phyloP scores from a whole-genome alignment of 257 asterid genomes.

The Linderniella brevidens region DNA sequence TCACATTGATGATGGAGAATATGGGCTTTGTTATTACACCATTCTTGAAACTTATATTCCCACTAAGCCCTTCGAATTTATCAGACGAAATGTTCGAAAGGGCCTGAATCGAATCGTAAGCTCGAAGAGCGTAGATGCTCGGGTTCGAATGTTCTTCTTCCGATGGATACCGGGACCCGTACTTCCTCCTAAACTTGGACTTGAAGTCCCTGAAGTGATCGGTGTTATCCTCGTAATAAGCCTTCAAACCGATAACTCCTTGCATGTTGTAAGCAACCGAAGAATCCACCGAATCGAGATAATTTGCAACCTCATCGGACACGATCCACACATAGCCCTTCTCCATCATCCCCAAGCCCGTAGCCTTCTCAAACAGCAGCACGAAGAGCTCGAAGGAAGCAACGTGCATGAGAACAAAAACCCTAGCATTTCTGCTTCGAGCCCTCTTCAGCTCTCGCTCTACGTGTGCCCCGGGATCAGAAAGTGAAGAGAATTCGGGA shows the following conservation, averaged over 20 bases:
- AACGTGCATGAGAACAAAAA: conserved; percentile 19
- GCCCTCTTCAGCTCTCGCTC: conserved; percentile 18
- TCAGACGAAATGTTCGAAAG: conserved; percentile 16
- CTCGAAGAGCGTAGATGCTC: conserved; percentile 27
- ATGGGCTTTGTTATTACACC: conserved; percentile 20
- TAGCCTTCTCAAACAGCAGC: conserved; percentile 30
- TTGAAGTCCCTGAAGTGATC: conserved; percentile 17
- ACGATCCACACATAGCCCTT: conserved; percentile 47
- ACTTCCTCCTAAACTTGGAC: conserved; percentile 21
- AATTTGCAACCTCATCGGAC: conserved; percentile 23
- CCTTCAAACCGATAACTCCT: conserved; percentile 42
- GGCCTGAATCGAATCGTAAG: conserved; percentile 34
- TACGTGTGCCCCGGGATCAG: conserved; percentile 4
- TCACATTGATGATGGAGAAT: conserved; percentile 32
- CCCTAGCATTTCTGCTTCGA: conserved; percentile 10
- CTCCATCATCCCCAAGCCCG: conserved; percentile 34
- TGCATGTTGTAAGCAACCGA: conserved; percentile 29
- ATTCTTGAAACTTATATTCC: conserved; percentile 22
- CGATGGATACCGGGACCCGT: conserved; percentile 17
- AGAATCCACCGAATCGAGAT: conserved; percentile 30
- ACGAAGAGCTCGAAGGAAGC: conserved; percentile 28
- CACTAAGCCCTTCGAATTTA: conserved; percentile 5
- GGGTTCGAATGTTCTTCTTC: conserved; percentile 30
- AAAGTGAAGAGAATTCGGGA: conserved; percentile 17
- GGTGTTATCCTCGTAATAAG: conserved; percentile 8